These are phyloP conservation scores for Geranomyces variabilis DNA, from an alignment of 192 early-diverging fungal genomes.

Conservation along the genomic window DNA sequence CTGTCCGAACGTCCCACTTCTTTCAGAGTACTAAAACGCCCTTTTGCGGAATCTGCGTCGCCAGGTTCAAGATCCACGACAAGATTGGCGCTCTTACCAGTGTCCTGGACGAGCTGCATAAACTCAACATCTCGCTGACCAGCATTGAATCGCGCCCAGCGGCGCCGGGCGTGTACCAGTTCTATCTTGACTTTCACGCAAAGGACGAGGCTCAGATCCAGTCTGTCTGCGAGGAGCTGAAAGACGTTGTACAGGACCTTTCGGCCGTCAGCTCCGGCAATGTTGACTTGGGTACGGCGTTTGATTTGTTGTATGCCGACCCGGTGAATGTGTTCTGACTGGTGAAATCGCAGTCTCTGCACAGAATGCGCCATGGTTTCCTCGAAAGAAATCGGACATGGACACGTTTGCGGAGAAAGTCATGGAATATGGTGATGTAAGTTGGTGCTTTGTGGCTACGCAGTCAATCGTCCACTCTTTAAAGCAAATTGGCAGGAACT, in stretches of 20 bases:
- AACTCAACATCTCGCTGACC: conserved; percentile 79
- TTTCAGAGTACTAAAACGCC: background rate
- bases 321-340: no score
- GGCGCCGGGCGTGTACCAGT: conserved; percentile 78
- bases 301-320: background rate
- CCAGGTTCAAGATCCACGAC: conserved; percentile 79
- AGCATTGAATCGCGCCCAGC: conserved; percentile 94
- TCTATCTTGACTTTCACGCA: conserved; percentile 90
- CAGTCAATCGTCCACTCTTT: no score
- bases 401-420: conserved; percentile 92
- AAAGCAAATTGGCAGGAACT: conserved; percentile 38
- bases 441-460: background rate
- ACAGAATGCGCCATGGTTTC: conserved; percentile 85
- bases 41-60: background rate
- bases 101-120: conserved; percentile 73
- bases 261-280: conserved; percentile 61
- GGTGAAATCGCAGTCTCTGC: conserved; percentile 16
- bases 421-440: conserved; percentile 82
- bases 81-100: conserved; percentile 84
- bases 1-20: no score
- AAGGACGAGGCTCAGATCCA: conserved; percentile 61
- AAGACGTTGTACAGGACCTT: conserved; percentile 72
- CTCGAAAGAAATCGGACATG: conserved; percentile 87
- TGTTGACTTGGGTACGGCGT: conserved; percentile 40
- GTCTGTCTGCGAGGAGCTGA: conserved; percentile 64